phyloP scores from a whole-genome alignment of 2,329 filamentous ascomycete species.

The Didymella pomorum region DNA sequence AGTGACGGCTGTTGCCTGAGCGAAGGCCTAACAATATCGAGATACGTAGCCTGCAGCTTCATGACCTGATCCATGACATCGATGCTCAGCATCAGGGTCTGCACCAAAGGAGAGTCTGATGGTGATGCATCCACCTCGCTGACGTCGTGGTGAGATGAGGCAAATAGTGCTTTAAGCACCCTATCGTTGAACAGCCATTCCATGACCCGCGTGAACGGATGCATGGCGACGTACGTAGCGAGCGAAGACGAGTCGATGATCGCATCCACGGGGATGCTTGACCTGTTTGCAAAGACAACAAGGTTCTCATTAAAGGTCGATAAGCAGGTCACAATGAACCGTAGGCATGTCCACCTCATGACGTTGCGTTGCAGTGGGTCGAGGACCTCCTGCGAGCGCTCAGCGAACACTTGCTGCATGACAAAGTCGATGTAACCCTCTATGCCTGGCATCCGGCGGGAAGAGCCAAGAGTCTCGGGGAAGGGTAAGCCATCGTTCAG shows the following conservation, averaged over 20 bases:
- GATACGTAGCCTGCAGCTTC: slow-evolving; percentile 88
- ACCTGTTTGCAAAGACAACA: slow-evolving; percentile 82
- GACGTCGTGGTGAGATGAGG: slow-evolving; percentile 78
- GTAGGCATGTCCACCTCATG: slow-evolving; percentile 80
- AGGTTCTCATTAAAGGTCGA: slow-evolving; percentile 93
- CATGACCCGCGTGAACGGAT: slow-evolving; percentile 94
- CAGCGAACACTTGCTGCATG: slow-evolving; percentile 77
- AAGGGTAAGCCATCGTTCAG: slow-evolving; percentile 83
- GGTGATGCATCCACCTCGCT: slow-evolving; percentile 74
- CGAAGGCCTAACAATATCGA: slow-evolving; percentile 83
- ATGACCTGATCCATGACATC: slow-evolving; percentile 84
- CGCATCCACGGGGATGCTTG: slow-evolving; percentile 76
- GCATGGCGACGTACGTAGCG: slow-evolving; percentile 80
- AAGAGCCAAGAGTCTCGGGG: slow-evolving; percentile 81
- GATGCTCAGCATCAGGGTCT: slow-evolving; percentile 80
- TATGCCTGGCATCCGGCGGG: slow-evolving; percentile 82
- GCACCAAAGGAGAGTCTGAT: slow-evolving; percentile 80
- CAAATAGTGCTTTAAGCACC: slow-evolving; percentile 80
- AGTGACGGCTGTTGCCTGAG: slow-evolving; percentile 71
- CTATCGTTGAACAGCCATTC: slow-evolving; percentile 98
- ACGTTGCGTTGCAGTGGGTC: slow-evolving; percentile 73
- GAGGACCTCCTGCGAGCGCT: slow-evolving; percentile 69
- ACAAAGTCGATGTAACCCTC: slow-evolving; percentile 94
- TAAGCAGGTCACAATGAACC: slow-evolving; percentile 82
- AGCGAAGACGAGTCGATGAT: slow-evolving; percentile 78